A percentile compares a stretch with the other conserved stretches of the same genome.
Conservation (phyloP, 164 flowering plant species). For the Kingdonia uniflora region DNA sequence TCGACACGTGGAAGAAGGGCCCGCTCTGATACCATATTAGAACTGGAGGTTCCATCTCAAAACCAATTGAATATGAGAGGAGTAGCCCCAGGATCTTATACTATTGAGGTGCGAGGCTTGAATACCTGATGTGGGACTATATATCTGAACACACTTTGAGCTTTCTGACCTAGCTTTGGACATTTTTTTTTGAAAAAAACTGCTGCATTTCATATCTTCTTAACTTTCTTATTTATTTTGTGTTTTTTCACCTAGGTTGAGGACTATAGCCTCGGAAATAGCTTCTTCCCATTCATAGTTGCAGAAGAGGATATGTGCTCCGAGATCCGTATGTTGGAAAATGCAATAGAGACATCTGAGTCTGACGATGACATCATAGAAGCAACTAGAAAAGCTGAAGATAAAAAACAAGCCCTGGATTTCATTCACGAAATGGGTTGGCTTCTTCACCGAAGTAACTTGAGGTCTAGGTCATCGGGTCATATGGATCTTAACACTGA, state of each 20-base stretch:
- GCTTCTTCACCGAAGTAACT: constrained; percentile 55
- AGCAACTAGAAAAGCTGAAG: constrained; percentile 13
- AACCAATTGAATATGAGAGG: no score
- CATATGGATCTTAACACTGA: constrained; percentile 19
- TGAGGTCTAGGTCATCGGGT: constrained; percentile 30
- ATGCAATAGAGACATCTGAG: constrained; percentile 29
- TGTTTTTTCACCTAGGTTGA: constrained; percentile 41
- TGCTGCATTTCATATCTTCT: no score
- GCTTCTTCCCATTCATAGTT: constrained; percentile 81
- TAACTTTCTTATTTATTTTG: no score
- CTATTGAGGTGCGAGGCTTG: no score
- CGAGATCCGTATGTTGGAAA: constrained; percentile 64
- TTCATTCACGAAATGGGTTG: constrained; percentile 84
- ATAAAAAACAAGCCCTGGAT: constrained; percentile 44
- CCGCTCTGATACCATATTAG: no score
- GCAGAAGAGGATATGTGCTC: constrained; percentile 67
- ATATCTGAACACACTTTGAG: no score
- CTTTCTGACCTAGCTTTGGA: no score
- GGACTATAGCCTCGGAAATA: constrained; percentile 55
- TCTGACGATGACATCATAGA: constrained; percentile 20
- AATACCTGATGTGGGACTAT: no score
- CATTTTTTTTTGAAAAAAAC: no score
- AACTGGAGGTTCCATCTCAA: no score
- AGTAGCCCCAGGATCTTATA: no score
- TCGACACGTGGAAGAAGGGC: no score